These are phyloP conservation scores for Xylaria sp. DNA, from an alignment of 2,329 filamentous ascomycete species.

Conservation along the genomic window DNA sequence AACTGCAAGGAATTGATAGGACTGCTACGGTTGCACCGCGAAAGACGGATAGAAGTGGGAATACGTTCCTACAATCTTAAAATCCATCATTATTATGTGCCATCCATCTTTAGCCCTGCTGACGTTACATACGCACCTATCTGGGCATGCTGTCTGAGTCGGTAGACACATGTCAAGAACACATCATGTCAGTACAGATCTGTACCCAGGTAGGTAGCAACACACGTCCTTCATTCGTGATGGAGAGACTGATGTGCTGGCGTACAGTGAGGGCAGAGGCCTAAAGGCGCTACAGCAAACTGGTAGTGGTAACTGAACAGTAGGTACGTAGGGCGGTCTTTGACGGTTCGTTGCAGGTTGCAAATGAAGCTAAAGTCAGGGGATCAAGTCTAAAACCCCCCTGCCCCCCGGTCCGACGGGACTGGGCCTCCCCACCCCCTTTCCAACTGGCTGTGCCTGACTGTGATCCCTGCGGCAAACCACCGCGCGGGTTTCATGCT, in stretches of 20 bases:
- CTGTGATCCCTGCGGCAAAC: constrained; percentile 17
- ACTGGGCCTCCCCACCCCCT: constrained; percentile 19
- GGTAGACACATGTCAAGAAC: too few relatives aligned
- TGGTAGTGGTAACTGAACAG: background rate
- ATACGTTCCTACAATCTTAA: too few relatives aligned
- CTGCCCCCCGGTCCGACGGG: background rate
- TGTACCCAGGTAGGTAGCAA: too few relatives aligned
- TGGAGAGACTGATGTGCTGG: too few relatives aligned
- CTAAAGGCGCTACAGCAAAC: background rate
- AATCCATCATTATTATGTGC: too few relatives aligned
- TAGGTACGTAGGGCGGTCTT: too few relatives aligned
- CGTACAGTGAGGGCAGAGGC: too few relatives aligned
- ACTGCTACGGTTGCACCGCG: background rate
- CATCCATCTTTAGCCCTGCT: background rate
- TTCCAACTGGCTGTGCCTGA: constrained; percentile 25
- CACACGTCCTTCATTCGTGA: too few relatives aligned
- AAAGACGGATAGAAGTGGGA: background rate
- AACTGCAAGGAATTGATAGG: background rate
- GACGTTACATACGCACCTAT: too few relatives aligned
- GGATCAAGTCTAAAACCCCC: constrained; percentile 1
- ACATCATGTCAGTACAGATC: too few relatives aligned
- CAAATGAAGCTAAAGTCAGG: background rate
- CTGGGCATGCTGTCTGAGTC: too few relatives aligned
- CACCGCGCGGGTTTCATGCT: constrained; percentile 20
- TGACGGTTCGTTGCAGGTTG: background rate